Base-by-base conservation (phyloP, 805 yeast genomes). In the Ogataea methanolica region DNA sequence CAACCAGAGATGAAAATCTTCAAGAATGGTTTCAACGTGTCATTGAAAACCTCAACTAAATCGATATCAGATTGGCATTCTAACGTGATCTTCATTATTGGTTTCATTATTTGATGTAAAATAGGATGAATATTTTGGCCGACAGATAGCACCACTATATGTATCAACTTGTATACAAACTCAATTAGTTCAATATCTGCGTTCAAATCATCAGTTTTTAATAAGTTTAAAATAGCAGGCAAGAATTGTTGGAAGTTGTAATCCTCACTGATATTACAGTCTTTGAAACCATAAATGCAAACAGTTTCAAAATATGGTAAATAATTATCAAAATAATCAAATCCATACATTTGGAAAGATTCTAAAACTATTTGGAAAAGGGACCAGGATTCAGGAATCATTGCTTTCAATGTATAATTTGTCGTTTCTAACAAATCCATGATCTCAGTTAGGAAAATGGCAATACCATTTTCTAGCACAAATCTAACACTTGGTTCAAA, bases 371-470 rank as follows among this genome's bases (percentile, higher is more conserved):
- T 54, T 40, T 70, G 65, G 55, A 67, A 76, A 16, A 77, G 56
- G 12, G 58, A 63, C 82, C 82, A 76, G 56, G 74, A 63, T 37
- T 66, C 65, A 8, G 79, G 76, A 39, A 74, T 69, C 37, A 67
- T 56, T 17, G 53, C 49, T 49, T 71, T 68, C 16, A 83, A 79
- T 19, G 88, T 79, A 51, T 82, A 79, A 55, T 81, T 82, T 45
- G 83, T 84, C 42, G 88, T 80, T 59, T 79, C 83, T 43, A 75
- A 65, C 40, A 94, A 71, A 51, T 88, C 96, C 62, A 89, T 79
- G 39, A 80, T 73, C 62, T 89, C 96, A 36, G 85, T 76, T 55
- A 84, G 77, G 60, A 87, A 88, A 57, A 88, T 92, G 43, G 81
- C 82, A 56, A 88, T 65, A 36, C 79, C 79, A 59, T 85, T 76